These are phyloP conservation scores for Neurospora intermedia DNA, from an alignment of 495 filamentous ascomycete genomes.

Conservation along the genomic window DNA sequence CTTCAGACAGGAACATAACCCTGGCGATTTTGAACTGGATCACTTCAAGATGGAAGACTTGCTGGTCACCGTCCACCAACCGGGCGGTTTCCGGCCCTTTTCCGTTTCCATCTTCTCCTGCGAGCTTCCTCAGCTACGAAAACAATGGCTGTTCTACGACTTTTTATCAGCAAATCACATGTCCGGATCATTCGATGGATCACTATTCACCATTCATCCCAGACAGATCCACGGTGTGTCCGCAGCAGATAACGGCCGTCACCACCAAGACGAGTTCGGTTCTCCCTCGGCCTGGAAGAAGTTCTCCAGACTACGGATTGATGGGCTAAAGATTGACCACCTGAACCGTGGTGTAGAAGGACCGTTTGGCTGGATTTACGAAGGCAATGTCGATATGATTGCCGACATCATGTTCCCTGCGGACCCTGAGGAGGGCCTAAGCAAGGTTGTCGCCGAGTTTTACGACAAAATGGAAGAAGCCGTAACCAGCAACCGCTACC, in stretches of 20 bases:
- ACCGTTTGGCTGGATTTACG: constrained; percentile 94
- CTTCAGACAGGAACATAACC: constrained; percentile 76
- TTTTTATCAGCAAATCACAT: constrained; percentile 91
- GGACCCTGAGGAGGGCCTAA: constrained; percentile 75
- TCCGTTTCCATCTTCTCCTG: constrained; percentile 91
- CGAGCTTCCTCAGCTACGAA: constrained; percentile 82
- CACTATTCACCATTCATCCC: constrained; percentile 93
- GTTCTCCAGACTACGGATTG: constrained; percentile 79
- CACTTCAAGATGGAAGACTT: constrained; percentile 93
- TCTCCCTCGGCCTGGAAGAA: constrained; percentile 72
- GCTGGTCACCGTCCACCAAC: constrained; percentile 85
- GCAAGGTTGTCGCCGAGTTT: constrained; percentile 86
- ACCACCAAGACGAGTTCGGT: constrained; percentile 35
- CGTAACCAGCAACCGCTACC: constrained; percentile 60
- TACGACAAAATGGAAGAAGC: constrained; percentile 91
- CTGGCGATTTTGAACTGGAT: constrained; percentile 94
- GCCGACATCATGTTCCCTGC: constrained; percentile 88
- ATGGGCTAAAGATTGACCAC: constrained; percentile 90
- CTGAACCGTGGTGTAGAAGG: constrained; percentile 89
- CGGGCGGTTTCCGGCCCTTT: constrained; percentile 81
- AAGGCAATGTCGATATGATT: constrained; percentile 92
- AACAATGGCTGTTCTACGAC: constrained; percentile 97
- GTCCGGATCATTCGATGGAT: constrained; percentile 91
- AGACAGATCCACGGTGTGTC: constrained; percentile 68
- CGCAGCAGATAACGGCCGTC: constrained; percentile 30